These are phyloP conservation scores for Mycena filopes DNA, from an alignment of 768 basidiomycete species.

Conservation along the genomic window DNA sequence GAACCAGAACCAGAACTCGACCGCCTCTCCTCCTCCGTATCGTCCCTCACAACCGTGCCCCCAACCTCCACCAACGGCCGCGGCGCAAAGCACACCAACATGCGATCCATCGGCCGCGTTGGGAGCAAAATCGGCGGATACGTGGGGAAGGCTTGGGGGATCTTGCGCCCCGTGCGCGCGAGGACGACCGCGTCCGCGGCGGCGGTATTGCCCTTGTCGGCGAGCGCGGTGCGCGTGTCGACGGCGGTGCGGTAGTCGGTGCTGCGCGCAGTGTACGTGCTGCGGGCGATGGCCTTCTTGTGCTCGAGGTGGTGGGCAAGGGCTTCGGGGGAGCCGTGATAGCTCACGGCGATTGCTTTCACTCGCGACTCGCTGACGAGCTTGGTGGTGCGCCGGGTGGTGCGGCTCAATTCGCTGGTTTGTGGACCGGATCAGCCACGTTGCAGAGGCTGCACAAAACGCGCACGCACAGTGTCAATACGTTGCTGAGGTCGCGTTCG, in stretches of 20 bases:
- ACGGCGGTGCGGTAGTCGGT: conserved; percentile 19
- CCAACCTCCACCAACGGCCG: conserved; percentile 9
- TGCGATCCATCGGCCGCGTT: not conserved
- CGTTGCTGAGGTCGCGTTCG: not conserved
- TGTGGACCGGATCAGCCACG: not conserved
- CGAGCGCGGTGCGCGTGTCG: conserved; percentile 11
- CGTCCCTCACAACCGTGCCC: conserved; percentile 2
- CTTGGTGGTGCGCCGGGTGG: conserved; percentile 10
- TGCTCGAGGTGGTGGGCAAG: conserved; percentile 13
- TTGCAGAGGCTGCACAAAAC: not conserved
- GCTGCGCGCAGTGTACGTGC: conserved; percentile 5
- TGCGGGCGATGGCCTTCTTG: conserved; percentile 1
- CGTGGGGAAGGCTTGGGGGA: conserved; percentile 22
- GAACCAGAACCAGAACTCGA: too few species aligned
- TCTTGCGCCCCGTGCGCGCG: conserved; percentile 24
- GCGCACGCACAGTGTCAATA: conserved; percentile 12
- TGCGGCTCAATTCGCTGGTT: conserved; percentile 1
- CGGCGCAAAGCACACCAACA: conserved; percentile 16
- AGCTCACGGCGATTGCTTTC: conserved; percentile 9
- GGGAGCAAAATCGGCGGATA: conserved; percentile 15
- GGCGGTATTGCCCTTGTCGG: conserved; percentile 5
- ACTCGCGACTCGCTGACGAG: conserved; percentile 20
- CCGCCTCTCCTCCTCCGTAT: not conserved
- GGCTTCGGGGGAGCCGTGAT: conserved; percentile 4
- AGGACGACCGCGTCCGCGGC: conserved; percentile 19